Conservation (phyloP, 2,329 filamentous ascomycete genomes). For the Claviceps paspali region DNA sequence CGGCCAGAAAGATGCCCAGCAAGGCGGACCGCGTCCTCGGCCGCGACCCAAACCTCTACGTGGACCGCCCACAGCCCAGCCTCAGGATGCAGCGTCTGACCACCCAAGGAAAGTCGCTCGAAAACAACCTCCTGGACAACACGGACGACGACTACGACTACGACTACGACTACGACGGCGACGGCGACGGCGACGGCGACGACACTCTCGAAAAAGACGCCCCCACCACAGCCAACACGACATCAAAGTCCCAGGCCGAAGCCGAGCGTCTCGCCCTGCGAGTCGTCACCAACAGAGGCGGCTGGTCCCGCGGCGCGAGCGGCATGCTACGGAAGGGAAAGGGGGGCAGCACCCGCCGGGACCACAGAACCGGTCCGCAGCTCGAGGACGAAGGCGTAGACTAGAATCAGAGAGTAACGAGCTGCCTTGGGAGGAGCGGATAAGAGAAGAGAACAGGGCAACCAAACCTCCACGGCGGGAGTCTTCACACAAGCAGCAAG, state of each 20-base stretch:
- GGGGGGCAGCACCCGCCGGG: conserved; percentile 15
- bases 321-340: conserved; percentile 26
- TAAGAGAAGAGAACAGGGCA: too few species aligned
- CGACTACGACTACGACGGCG: too few species aligned
- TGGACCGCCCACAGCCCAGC: conserved; percentile 26
- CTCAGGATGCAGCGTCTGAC: conserved; percentile 33
- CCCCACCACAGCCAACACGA: conserved; percentile 1
- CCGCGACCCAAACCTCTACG: conserved; percentile 39
- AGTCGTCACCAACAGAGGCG: conserved; percentile 22
- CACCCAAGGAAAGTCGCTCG: conserved; percentile 27
- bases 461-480: too few species aligned
- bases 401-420: neutral
- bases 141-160: conserved; percentile 21
- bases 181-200: neutral
- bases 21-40: conserved; percentile 45
- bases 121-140: conserved; percentile 26
- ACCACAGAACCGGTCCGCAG: conserved; percentile 1
- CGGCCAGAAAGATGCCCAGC: conserved; percentile 26
- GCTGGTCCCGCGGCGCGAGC: conserved; percentile 26
- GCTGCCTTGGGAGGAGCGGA: too few species aligned
- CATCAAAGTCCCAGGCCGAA: conserved; percentile 12
- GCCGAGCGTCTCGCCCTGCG: conserved; percentile 31
- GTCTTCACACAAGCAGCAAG: too few species aligned
- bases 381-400: conserved; percentile 20
- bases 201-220: conserved; percentile 8